phyloP scores from a whole-genome alignment of 2,329 filamentous ascomycete genomes.

The Trichoderma koningii region DNA sequence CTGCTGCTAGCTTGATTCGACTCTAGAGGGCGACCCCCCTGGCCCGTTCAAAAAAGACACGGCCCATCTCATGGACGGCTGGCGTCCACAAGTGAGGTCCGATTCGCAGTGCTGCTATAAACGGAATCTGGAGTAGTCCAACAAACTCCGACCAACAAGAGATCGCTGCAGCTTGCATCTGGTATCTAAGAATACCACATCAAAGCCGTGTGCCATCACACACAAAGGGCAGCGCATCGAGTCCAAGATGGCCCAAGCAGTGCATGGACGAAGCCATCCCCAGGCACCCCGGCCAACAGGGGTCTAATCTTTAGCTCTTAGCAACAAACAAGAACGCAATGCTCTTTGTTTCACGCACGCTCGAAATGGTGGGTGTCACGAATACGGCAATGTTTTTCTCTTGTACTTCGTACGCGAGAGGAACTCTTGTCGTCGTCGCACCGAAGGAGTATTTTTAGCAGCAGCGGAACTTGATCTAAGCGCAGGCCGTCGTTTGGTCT shows the following conservation, averaged over 20 bases:
- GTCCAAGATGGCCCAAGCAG: neutral
- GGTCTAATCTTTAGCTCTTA: neutral
- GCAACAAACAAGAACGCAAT: neutral
- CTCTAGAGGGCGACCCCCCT: constrained; percentile 11
- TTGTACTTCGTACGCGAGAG: neutral
- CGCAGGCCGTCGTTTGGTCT: neutral
- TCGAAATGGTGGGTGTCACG: constrained; percentile 16
- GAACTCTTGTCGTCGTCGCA: constrained; percentile 9
- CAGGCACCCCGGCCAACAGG: neutral
- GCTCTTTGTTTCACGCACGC: neutral
- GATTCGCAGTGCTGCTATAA: constrained; percentile 9
- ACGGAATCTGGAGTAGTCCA: too few species aligned
- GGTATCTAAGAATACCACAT: too few species aligned
- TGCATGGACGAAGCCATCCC: too few species aligned
- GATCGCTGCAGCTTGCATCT: too few species aligned
- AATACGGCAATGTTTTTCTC: constrained; percentile 19
- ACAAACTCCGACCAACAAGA: too few species aligned
- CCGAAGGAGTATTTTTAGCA: constrained; percentile 13
- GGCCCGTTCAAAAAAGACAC: neutral
- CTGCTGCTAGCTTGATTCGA: constrained; percentile 24
- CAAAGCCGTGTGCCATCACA: neutral
- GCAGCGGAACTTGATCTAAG: neutral
- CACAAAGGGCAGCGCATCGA: constrained; percentile 3
- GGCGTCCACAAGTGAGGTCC: neutral
- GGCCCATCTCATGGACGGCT: constrained; percentile 8